Base-by-base conservation (phyloP, 768 basidiomycete genomes). In the Agaricus blazei region DNA sequence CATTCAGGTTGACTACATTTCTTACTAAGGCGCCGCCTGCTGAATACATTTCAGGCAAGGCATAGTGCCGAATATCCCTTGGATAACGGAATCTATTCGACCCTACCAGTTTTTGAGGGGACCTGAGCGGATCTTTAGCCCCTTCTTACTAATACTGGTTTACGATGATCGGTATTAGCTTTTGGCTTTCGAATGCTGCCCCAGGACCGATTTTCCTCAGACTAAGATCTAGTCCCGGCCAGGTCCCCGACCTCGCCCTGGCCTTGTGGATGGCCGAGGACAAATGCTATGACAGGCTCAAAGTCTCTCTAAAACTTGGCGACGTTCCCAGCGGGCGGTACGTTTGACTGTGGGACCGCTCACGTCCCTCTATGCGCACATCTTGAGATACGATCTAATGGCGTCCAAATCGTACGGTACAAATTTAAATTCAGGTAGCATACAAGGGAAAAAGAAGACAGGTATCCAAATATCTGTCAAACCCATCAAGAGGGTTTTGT, bases 141-240 rank as follows among this genome's bases (percentile, higher is more conserved):
- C 52, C 52, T 37, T 51, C 50, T 29, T 42, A 23, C 43, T 36
- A 34, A 47, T 38, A 28, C 24, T 38, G 47, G 19, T 19, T 19
- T 19, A 19, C 42, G 50, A 41, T 31, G 44, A 42, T 40, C 27
- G 31, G 41, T 19, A 4, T 19, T 40, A 31, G 28, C 38, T 23
- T 41, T 48, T 23, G 54, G 28, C 38, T 23, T 41, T 48, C n/a
- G 54, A 38, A 40, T 47, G 38, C 54, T 48, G 40, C 48, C 54
- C 42, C 38, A 26, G 14, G 46, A 12, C 40, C 40, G 37, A 34
- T 47, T 40, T 40, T 46, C 36, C 9, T 7, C 29, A 37, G 9
- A 11, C 54, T 47, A 31, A 36, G 34, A 8, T 34, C 7, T 34
- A 11, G 34, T 34, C 7, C 34, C 34, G 1, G 19, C 27, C 28